A percentile compares a stretch with the other conserved stretches of the same genome.
Evolutionary conservation across 495 filamentous ascomycete species (phyloP).

Genomic region (Trypethelium eluteriae): DNA sequence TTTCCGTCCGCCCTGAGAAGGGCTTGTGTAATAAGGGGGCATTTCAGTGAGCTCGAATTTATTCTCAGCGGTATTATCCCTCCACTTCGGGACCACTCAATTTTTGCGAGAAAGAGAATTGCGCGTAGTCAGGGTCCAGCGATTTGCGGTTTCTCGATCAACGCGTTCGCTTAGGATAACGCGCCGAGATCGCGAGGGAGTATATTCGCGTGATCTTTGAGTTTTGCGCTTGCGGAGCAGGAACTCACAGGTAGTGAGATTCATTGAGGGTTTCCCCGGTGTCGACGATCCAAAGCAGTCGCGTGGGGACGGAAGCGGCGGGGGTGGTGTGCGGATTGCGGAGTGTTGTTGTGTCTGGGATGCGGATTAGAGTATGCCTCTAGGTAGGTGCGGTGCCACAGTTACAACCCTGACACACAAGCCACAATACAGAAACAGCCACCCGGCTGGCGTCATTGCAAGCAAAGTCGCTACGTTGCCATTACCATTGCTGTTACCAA

Average conservation of each 20-base stretch:
- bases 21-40: background rate
- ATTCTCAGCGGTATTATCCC: too few species aligned
- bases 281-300: background rate
- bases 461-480: background rate
- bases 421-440: background rate
- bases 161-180: background rate
- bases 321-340: background rate
- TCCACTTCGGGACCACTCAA: too few species aligned
- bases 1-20: background rate
- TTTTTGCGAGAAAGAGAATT: too few species aligned
- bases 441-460: constrained; percentile 2
- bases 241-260: background rate
- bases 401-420: background rate
- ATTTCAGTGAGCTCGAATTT: background rate
- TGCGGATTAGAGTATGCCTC: background rate
- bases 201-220: background rate
- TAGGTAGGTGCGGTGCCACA: background rate
- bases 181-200: background rate
- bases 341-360: constrained; percentile 6
- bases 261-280: background rate
- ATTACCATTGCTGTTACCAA: background rate
- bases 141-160: background rate
- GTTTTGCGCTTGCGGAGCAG: background rate
- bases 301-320: background rate
- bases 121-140: too few species aligned